phyloP scores from a whole-genome alignment of 2,329 filamentous ascomycete genomes.

The Davidsoniella virescens region DNA sequence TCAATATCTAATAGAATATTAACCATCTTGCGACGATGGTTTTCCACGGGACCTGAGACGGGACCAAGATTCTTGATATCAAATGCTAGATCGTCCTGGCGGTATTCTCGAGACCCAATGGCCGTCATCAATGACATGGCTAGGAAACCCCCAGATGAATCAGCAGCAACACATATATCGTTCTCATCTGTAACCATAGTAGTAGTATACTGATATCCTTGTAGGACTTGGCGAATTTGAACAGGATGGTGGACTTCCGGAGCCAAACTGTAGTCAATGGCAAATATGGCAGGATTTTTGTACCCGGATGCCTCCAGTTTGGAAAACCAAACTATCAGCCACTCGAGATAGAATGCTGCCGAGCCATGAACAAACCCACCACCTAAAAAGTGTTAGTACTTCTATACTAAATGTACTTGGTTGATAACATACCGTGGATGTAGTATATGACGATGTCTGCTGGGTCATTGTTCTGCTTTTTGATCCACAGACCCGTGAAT shows the following conservation, averaged over 20 bases:
- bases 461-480: conserved; percentile 37
- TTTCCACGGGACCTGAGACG: background rate
- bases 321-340: conserved; percentile 55
- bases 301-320: conserved; percentile 50
- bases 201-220: conserved; percentile 56
- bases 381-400: conserved; percentile 26
- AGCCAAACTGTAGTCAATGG: conserved; percentile 57
- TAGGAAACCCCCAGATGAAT: conserved; percentile 64
- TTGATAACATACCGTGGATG: conserved; percentile 45
- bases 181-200: conserved; percentile 39
- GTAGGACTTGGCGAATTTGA: conserved; percentile 53
- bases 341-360: conserved; percentile 71
- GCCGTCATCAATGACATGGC: conserved; percentile 47
- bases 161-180: conserved; percentile 55
- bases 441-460: conserved; percentile 74
- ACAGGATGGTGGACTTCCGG: conserved; percentile 57
- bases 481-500: conserved; percentile 55
- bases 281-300: conserved; percentile 60
- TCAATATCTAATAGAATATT: background rate
- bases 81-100: conserved; percentile 2
- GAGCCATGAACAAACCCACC: conserved; percentile 77
- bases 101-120: conserved; percentile 5
- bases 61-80: background rate
- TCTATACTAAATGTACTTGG: background rate
- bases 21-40: conserved; percentile 3